Evolutionary conservation across 23 red algal species (phyloP), one percentile per base, ranked within the genome.

Genomic region (Chondrus crispus): DNA sequence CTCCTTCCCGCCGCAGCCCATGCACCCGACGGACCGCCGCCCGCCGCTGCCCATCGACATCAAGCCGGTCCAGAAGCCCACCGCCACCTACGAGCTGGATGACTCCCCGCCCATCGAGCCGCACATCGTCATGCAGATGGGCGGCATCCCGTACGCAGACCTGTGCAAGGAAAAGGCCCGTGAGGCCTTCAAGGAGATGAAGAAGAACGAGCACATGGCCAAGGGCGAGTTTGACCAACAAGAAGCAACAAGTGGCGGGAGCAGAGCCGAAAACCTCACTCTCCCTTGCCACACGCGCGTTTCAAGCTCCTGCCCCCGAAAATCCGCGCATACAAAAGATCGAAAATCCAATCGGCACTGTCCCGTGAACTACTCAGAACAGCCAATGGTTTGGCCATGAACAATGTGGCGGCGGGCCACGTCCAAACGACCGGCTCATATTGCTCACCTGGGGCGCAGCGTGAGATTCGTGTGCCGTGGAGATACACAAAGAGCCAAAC

Each of bases 211-310:
- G 28, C 90, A 86, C 30, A 80, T 86, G 68, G 71, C 80, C 33
- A 86, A 85, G 29, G 90, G 90, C 18, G 74, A 86, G 13, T 86
- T 86, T 63, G 90, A 93, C 68, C 80, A n/a, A n/a, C n/a, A n/a
- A n/a, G n/a, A n/a, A n/a, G 90, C 22, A 86, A 78, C 68, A 93
- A 93, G 81, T 32, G 90, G 81, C 80, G 90, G 48, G 76, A 86
- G 78, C 85, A 93, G 78, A 70, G 81, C 30, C n/a, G n/a, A n/a
- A n/a, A n/a, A n/a, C n/a, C n/a, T n/a, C n/a, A n/a, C n/a, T n/a
- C n/a, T n/a, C n/a, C n/a, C n/a, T n/a, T n/a, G n/a, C n/a, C n/a
- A n/a, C n/a, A n/a, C n/a, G n/a, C n/a, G n/a, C n/a, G n/a, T n/a
- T n/a, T n/a, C n/a, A n/a, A n/a, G n/a, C n/a, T n/a, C n/a, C n/a